Conservation (phyloP, 306 rosid genomes). For the Mimosa pudica region DNA sequence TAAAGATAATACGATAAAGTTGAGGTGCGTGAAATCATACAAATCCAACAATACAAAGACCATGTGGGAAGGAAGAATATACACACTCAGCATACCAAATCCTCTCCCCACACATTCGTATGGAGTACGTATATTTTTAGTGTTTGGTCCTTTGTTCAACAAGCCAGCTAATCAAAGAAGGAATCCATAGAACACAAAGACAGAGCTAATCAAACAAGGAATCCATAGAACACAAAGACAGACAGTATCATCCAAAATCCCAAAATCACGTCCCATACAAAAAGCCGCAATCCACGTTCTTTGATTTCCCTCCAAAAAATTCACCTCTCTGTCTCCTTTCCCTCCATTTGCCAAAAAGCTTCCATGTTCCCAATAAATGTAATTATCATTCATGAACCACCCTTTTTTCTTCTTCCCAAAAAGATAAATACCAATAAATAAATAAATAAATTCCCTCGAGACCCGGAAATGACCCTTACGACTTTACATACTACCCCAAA, state of each 20-base stretch:
- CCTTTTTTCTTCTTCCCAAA: not conserved
- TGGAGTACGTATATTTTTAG: not conserved
- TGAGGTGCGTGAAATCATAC: not conserved
- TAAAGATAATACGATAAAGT: not conserved
- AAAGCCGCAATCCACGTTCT: constrained; percentile 35
- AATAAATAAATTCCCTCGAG: not conserved
- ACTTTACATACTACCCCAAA: not conserved
- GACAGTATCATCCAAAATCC: not conserved
- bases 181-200: not conserved
- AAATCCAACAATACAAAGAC: not conserved
- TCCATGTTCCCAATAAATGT: not conserved
- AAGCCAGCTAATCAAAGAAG: constrained; percentile 2
- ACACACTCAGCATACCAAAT: not conserved
- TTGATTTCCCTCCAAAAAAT: not conserved
- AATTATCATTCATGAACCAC: not conserved
- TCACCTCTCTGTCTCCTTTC: constrained; percentile 2
- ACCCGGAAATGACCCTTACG: not conserved
- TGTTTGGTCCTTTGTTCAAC: not conserved
- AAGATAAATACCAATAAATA: too few species aligned
- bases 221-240: not conserved
- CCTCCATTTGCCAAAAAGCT: constrained; percentile 2
- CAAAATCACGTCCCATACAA: constrained; percentile 16
- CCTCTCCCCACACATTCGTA: not conserved
- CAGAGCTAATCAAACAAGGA: not conserved
- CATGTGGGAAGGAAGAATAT: not conserved